These are phyloP conservation scores for Cyclotella kingstonii DNA, from an alignment of 108 stramenopile species.

Conservation along the genomic window DNA sequence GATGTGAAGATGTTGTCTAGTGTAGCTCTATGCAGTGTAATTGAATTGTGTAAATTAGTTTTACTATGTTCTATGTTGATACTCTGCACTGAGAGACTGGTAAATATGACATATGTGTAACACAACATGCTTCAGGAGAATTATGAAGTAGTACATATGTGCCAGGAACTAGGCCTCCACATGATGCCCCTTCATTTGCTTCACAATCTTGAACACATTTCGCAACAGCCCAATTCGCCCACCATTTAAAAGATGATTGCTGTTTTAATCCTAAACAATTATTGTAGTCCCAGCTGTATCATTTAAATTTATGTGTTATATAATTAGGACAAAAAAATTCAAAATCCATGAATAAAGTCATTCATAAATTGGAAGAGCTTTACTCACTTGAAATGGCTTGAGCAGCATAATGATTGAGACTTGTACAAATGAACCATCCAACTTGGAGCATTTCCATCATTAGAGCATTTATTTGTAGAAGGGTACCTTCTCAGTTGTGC, in stretches of 20 bases:
- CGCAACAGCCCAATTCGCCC: conserved; percentile 24
- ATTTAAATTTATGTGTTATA: too few relatives aligned
- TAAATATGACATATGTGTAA: conserved; percentile 33
- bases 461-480: conserved; percentile 19
- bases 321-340: too few relatives aligned
- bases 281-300: conserved; percentile 23
- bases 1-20: too few relatives aligned
- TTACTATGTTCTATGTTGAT: too few relatives aligned
- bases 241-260: conserved; percentile 24
- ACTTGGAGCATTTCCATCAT: conserved; percentile 30
- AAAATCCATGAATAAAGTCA: too few relatives aligned
- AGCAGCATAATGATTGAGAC: conserved; percentile 18
- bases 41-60: too few relatives aligned
- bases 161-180: conserved; percentile 33
- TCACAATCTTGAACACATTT: conserved; percentile 42
- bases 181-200: conserved; percentile 23
- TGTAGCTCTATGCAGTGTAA: too few relatives aligned
- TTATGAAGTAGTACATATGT: conserved; percentile 17
- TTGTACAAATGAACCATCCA: conserved; percentile 19
- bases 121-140: conserved; percentile 25
- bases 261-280: conserved; percentile 24
- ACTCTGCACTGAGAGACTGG: conserved; percentile 7
- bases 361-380: too few relatives aligned
- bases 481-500: conserved; percentile 25
- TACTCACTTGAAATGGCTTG: conserved; percentile 36